phyloP scores from a whole-genome alignment of 2,329 filamentous ascomycete genomes.

The Cladobotryum protrusum region DNA sequence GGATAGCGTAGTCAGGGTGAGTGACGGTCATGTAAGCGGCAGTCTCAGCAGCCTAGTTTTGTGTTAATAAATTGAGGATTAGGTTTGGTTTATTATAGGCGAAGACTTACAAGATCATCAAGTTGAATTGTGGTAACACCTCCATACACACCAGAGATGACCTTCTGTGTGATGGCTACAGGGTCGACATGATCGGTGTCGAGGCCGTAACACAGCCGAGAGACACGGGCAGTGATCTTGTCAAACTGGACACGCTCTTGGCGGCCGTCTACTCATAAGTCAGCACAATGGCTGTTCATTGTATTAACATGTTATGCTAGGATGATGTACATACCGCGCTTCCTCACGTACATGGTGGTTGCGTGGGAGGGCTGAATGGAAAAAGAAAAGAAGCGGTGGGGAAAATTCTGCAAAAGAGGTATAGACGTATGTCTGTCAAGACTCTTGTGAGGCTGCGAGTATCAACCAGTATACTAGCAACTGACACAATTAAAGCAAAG shows the following conservation, averaged over 20 bases:
- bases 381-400: conserved; percentile 1
- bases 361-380: conserved; percentile 14
- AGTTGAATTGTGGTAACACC: conserved; percentile 95
- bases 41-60: conserved; percentile 85
- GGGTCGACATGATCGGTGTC: conserved; percentile 94
- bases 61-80: conserved; percentile 9
- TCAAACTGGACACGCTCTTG: conserved; percentile 99
- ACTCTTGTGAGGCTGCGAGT: conserved; percentile 18
- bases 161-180: conserved; percentile 97
- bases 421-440: conserved; percentile 12
- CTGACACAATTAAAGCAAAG: conserved; percentile 7
- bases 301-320: background rate
- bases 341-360: conserved; percentile 55
- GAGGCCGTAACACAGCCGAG: conserved; percentile 92
- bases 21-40: conserved; percentile 99
- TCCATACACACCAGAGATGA: conserved; percentile 98
- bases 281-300: conserved; percentile 17
- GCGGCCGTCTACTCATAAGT: conserved; percentile 71
- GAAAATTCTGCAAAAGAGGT: conserved; percentile 12
- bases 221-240: conserved; percentile 99
- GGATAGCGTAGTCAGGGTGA: conserved; percentile 97
- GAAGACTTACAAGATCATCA: conserved; percentile 79
- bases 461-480: conserved; percentile 20
- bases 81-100: background rate
- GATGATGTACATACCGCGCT: conserved; percentile 47